Evolutionary conservation across 2,329 filamentous ascomycete species (phyloP).

Genomic region (Epichloe festucae): DNA sequence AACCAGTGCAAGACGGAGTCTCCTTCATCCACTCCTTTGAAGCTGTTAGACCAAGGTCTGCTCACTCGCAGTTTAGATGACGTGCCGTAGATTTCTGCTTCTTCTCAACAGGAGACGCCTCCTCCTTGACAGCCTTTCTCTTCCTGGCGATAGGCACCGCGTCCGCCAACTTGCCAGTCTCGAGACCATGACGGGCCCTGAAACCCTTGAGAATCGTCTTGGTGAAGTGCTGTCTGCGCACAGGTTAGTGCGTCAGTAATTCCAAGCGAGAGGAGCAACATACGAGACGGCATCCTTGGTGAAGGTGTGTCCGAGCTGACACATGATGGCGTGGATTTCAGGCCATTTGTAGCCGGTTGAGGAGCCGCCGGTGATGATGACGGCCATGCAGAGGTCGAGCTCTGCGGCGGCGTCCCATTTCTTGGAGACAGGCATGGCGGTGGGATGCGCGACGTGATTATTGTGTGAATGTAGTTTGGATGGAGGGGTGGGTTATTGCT

Average conservation of each 20-base stretch:
- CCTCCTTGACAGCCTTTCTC: background rate
- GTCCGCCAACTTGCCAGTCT: background rate
- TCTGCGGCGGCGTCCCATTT: conserved; percentile 25
- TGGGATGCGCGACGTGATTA: background rate
- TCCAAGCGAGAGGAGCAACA: conserved; percentile 6
- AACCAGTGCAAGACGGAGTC: too few species aligned
- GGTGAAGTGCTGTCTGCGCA: conserved; percentile 24
- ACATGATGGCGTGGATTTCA: conserved; percentile 19
- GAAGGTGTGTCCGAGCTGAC: conserved; percentile 20
- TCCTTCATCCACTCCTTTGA: too few species aligned
- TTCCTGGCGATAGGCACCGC: conserved; percentile 9
- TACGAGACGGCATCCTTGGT: conserved; percentile 27
- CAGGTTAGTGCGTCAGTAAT: background rate
- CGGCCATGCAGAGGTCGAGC: conserved; percentile 25
- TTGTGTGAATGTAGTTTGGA: background rate
- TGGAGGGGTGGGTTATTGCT: background rate
- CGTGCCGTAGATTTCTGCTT: background rate
- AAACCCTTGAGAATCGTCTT: conserved; percentile 25
- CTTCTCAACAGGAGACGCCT: background rate
- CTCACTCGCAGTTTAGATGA: background rate
- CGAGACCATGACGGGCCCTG: conserved; percentile 15
- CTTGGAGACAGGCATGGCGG: conserved; percentile 19
- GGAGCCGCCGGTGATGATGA: conserved; percentile 15
- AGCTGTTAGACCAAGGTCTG: too few species aligned
- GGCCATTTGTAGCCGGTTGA: conserved; percentile 21